Percentiles rank a stretch among this genome's conserved stretches.
Conservation (phyloP, 2,329 filamentous ascomycete genomes). For the Rhexocercosporidium sp. region DNA sequence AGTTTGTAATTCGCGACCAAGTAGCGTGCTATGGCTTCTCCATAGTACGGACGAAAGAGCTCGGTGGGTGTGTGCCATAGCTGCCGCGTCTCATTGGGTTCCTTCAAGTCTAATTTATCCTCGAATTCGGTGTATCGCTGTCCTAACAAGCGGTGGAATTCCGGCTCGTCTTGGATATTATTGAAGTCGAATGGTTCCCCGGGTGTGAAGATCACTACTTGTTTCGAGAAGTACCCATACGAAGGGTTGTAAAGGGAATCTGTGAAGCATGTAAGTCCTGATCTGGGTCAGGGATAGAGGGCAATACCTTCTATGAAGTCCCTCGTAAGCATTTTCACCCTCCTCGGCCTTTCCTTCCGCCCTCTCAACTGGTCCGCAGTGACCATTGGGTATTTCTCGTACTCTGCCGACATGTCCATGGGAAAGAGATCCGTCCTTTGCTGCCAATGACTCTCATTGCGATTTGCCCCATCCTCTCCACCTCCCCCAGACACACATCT, state of each 20-base stretch:
- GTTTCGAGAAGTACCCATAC: conserved; percentile 96
- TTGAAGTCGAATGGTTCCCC: conserved; percentile 91
- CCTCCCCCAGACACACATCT: conserved; percentile 37
- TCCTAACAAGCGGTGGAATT: conserved; percentile 79
- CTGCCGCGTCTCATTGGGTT: conserved; percentile 75
- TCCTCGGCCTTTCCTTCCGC: conserved; percentile 76
- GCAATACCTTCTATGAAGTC: conserved; percentile 91
- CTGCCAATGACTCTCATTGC: conserved; percentile 79
- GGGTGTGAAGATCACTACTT: conserved; percentile 93
- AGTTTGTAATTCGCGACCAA: conserved; percentile 96
- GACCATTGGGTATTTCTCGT: conserved; percentile 80
- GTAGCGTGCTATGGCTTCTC: conserved; percentile 95
- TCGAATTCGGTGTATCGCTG: conserved; percentile 89
- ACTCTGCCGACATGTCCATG: conserved; percentile 79
- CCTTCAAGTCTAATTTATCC: conserved; percentile 77
- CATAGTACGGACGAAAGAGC: conserved; percentile 95
- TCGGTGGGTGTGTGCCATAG: conserved; percentile 99
- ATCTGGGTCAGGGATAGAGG: neutral
- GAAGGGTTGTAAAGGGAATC: conserved; percentile 93
- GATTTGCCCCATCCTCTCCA: conserved; percentile 31
- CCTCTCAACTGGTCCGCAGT: conserved; percentile 79
- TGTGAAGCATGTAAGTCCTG: conserved; percentile 45
- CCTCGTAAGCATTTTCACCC: conserved; percentile 95
- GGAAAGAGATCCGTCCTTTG: conserved; percentile 79
- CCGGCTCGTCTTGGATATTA: conserved; percentile 78